These are phyloP conservation scores for Dactylonectria estremocensis DNA, from an alignment of 2,329 filamentous ascomycete genomes.

Conservation along the genomic window DNA sequence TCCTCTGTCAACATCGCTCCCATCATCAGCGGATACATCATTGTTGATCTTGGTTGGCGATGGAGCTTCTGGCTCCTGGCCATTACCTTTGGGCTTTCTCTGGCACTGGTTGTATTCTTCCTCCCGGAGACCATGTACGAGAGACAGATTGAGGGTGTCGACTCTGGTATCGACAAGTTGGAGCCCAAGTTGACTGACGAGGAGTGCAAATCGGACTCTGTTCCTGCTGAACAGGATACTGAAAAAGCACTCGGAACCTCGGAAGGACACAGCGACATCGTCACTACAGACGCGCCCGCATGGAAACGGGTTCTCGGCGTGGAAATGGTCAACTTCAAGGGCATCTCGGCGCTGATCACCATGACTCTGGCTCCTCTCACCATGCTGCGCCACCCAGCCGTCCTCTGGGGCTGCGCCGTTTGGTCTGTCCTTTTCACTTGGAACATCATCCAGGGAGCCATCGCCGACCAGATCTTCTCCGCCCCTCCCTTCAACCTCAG, in stretches of 20 bases:
- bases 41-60: constrained; percentile 6
- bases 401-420: constrained; percentile 16
- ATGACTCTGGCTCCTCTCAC: neutral
- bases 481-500: constrained; percentile 14
- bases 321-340: constrained; percentile 1
- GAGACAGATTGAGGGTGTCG: neutral
- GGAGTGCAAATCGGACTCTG: neutral
- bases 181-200: neutral
- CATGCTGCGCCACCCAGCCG: constrained; percentile 2
- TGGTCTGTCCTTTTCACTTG: constrained; percentile 19
- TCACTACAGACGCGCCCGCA: neutral
- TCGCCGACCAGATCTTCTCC: constrained; percentile 18
- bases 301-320: constrained; percentile 3
- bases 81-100: neutral
- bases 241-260: neutral
- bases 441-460: constrained; percentile 17
- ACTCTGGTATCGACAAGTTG: neutral
- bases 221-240: neutral
- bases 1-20: constrained; percentile 12
- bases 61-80: constrained; percentile 19
- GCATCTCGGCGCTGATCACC: neutral
- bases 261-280: neutral
- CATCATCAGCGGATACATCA: constrained; percentile 16
- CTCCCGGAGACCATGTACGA: constrained; percentile 12
- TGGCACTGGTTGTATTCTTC: neutral